Conservation (phyloP, 495 filamentous ascomycete genomes). For the Penicillium coprophilum region DNA sequence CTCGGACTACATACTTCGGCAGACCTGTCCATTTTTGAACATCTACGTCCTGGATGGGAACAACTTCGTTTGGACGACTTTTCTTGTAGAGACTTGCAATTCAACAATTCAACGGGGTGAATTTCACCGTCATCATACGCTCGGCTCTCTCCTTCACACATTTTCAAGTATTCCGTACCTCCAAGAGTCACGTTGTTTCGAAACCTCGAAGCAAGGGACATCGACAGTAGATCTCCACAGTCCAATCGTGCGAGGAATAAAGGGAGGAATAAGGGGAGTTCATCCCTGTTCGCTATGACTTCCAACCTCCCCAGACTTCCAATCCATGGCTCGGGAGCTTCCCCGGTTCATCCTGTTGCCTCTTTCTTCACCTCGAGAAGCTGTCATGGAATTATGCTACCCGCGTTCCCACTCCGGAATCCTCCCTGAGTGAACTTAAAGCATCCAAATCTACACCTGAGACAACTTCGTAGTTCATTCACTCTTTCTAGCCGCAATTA, state of each 20-base stretch:
- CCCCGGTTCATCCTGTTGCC: background rate
- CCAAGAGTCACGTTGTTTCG: no score
- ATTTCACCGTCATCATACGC: no score
- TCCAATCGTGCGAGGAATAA: background rate
- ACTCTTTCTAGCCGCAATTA: background rate
- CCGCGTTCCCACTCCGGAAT: background rate
- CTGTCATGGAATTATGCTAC: background rate
- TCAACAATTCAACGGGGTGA: background rate
- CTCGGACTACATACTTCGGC: background rate
- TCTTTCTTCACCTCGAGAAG: background rate
- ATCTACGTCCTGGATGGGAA: background rate
- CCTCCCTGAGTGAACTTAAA: background rate
- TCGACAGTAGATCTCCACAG: background rate
- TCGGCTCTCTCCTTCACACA: no score
- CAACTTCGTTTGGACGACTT: no score
- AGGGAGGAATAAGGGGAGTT: no score
- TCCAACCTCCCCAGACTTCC: background rate
- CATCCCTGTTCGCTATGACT: background rate
- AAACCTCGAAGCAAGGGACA: background rate
- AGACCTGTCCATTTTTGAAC: background rate
- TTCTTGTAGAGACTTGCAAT: background rate
- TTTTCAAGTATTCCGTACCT: no score
- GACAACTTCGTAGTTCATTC: background rate
- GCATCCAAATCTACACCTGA: no score
- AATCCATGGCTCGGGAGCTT: background rate